phyloP scores from a whole-genome alignment of 441 rosid species.

The Populus hybrid region DNA sequence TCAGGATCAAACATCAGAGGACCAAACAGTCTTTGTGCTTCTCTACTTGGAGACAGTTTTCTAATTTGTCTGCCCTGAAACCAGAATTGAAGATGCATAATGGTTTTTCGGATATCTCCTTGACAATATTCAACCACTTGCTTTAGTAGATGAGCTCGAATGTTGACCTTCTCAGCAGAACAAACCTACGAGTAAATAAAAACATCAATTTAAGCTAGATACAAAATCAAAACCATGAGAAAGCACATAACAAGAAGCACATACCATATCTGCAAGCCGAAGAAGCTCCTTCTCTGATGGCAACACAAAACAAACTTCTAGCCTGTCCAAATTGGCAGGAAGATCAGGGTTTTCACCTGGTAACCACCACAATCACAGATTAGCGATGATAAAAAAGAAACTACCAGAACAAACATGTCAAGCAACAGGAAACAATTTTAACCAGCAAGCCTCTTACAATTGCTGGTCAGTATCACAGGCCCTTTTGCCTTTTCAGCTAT shows the following conservation, averaged over 20 bases:
- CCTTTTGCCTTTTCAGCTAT: slow-evolving; percentile 89
- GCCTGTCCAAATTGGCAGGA: slow-evolving; percentile 72
- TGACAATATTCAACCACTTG: slow-evolving; percentile 49
- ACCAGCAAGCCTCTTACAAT: slow-evolving; percentile 49
- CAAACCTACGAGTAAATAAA: slow-evolving; percentile 51
- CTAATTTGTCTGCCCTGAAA: slow-evolving; percentile 55
- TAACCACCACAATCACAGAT: slow-evolving; percentile 25
- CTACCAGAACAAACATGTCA: slow-evolving; percentile 1
- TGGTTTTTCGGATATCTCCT: slow-evolving; percentile 78
- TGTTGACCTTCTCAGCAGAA: slow-evolving; percentile 57
- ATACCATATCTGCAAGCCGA: slow-evolving; percentile 51
- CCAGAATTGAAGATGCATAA: slow-evolving; percentile 93
- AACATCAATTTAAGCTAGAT: not conserved
- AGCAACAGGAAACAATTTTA: slow-evolving; percentile 17
- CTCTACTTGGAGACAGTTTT: slow-evolving; percentile 47
- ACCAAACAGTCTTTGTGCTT: slow-evolving; percentile 22
- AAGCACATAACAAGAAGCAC: slow-evolving; percentile 19
- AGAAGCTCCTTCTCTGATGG: slow-evolving; percentile 66
- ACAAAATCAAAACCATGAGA: slow-evolving; percentile 2
- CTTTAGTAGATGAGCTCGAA: slow-evolving; percentile 54
- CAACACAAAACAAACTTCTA: slow-evolving; percentile 52
- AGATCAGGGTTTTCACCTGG: slow-evolving; percentile 61
- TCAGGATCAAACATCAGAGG: slow-evolving; percentile 53
- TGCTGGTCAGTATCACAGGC: slow-evolving; percentile 83
- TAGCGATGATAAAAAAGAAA: slow-evolving; percentile 14